A percentile compares a stretch with the other conserved stretches of the same genome.
These are phyloP conservation scores for Cytidiella melzeri DNA, from an alignment of 768 basidiomycete species.

Conservation along the genomic window DNA sequence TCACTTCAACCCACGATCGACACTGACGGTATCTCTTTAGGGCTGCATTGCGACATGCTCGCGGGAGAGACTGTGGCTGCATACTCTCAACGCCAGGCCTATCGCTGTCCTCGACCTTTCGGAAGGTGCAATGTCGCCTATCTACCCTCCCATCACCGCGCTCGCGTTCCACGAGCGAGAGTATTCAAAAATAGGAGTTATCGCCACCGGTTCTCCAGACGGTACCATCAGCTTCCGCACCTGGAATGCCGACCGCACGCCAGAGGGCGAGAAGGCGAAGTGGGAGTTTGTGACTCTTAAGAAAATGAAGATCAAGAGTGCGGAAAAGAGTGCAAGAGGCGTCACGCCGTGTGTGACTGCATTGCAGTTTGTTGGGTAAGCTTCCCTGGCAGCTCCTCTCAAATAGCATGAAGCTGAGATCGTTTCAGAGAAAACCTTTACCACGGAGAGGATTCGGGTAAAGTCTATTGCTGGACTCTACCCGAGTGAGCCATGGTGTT, in stretches of 20 bases:
- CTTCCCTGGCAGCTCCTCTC: background rate
- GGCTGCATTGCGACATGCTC: constrained; percentile 89
- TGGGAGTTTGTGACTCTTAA: constrained; percentile 75
- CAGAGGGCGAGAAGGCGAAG: constrained; percentile 53
- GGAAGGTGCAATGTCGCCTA: constrained; percentile 34
- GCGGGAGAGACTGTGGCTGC: constrained; percentile 58
- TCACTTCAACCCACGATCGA: constrained; percentile 3
- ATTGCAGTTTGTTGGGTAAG: constrained; percentile 75
- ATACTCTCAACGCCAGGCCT: constrained; percentile 80
- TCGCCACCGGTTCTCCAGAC: constrained; percentile 77
- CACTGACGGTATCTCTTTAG: too few relatives aligned
- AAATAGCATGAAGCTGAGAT: background rate
- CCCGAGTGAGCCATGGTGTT: constrained; percentile 35
- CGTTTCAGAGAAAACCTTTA: constrained; percentile 47
- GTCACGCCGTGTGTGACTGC: constrained; percentile 56
- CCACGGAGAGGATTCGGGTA: constrained; percentile 61
- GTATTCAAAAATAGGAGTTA: constrained; percentile 67
- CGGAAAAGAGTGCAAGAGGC: constrained; percentile 30
- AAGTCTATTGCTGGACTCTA: constrained; percentile 50
- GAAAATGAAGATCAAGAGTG: constrained; percentile 52
- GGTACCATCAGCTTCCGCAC: constrained; percentile 77
- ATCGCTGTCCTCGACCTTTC: constrained; percentile 67
- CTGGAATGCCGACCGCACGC: constrained; percentile 76
- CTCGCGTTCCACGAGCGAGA: constrained; percentile 88
- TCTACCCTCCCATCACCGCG: constrained; percentile 53